These are phyloP conservation scores for Neurospora sp. DNA, from an alignment of 2,329 filamentous ascomycete species.

Conservation along the genomic window DNA sequence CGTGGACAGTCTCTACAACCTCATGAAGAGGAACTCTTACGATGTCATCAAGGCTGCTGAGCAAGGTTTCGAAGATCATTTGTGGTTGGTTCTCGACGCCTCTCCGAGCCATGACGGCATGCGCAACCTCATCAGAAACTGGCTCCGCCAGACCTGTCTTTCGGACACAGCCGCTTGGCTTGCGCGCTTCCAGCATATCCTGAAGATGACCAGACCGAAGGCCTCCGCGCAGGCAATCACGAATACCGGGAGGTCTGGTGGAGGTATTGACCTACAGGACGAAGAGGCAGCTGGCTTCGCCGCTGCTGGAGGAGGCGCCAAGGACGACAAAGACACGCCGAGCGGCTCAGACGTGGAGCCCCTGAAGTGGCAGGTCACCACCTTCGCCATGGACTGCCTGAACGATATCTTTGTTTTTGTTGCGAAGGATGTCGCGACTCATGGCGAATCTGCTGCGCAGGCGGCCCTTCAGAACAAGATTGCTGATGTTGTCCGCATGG, in stretches of 20 bases:
- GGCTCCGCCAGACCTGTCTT: constrained; percentile 84
- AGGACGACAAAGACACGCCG: constrained; percentile 43
- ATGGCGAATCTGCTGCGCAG: constrained; percentile 71
- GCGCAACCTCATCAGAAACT: constrained; percentile 81
- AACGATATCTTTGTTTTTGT: constrained; percentile 73
- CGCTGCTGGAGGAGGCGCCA: constrained; percentile 52
- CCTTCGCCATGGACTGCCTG: constrained; percentile 85
- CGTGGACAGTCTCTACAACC: constrained; percentile 79
- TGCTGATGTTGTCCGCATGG: constrained; percentile 90
- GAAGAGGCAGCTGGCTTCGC: constrained; percentile 96
- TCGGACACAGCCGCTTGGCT: constrained; percentile 78
- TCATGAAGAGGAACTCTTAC: constrained; percentile 86
- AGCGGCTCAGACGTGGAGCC: constrained; percentile 66
- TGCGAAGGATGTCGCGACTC: constrained; percentile 65
- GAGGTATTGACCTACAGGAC: constrained; percentile 74
- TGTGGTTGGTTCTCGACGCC: constrained; percentile 83
- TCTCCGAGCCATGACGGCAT: constrained; percentile 67
- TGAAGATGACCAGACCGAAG: constrained; percentile 76
- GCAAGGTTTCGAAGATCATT: constrained; percentile 72
- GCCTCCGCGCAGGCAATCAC: constrained; percentile 40
- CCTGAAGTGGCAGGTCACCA: constrained; percentile 88
- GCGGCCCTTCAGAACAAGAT: constrained; percentile 70
- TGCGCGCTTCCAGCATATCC: constrained; percentile 73
- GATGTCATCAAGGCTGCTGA: constrained; percentile 71
- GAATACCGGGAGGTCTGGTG: constrained; percentile 35